Base-by-base conservation (phyloP, 306 rosid species). In the Prunus mira region DNA sequence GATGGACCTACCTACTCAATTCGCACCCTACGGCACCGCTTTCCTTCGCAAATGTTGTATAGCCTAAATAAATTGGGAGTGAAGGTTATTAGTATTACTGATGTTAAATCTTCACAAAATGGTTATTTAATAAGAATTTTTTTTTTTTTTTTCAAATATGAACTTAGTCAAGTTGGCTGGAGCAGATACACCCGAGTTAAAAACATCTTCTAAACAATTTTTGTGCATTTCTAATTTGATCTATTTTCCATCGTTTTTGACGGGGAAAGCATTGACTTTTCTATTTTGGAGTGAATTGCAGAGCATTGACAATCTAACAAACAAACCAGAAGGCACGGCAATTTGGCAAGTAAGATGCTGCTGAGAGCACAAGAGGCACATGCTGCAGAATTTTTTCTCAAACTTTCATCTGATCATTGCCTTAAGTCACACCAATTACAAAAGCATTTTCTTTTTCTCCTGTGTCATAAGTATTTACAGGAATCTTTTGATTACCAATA, bases 1-100 rank as follows among this genome's bases (percentile, higher is more conserved):
- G 24, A 71, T 28, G 85, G 85, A 76, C 85, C 81, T 68, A 8
- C 56, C 19, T 51, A 57, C 65, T 81, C 49, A 76, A 72, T 76
- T 32, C 15, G 60, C 20, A 18, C 24, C 55, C 13, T 63, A 34
- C 24, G 17, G 45, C 24, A 14, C 56, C 52, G 20, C 34, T 69
- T 43, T 20, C 74, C 61, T 30, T 17, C 12, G 45, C 55, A 41
- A 54, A 66, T 55, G 9, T 24, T n/a, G 73, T 47, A 38, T 38
- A 38, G 43, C 43, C 43, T 38, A 38, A 49, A 34, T 81, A 46
- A 74, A 81, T 65, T 78, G 1, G 65, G 65, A 38, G 38, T 61
- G 65, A 27, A 27, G 43, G 9, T 61, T 32, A 12, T 45, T 2
- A n/a, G 55, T 41, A 30, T 38, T 38, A 6, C 43, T 38, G 43